Evolutionary conservation across 306 rosid species (phyloP).

Genomic region (Canavalia ensiformis): DNA sequence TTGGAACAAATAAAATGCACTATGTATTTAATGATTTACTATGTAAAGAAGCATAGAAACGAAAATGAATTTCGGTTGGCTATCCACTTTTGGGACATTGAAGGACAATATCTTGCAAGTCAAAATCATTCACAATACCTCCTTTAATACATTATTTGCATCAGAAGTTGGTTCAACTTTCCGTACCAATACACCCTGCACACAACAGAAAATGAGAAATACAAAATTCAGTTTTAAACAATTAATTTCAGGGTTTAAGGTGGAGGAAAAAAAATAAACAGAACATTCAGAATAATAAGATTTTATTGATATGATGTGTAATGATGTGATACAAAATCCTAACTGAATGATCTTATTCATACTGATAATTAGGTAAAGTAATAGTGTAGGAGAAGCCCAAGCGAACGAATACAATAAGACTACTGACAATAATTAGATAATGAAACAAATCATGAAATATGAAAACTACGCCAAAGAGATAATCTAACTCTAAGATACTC

Average conservation of each 20-base stretch:
- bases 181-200: constrained; percentile 94
- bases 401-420: not conserved
- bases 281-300: constrained; percentile 9
- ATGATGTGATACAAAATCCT: not conserved
- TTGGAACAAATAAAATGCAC: constrained; percentile 4
- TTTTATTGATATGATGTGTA: not conserved
- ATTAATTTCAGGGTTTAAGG: constrained; percentile 15
- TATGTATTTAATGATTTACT: constrained; percentile 23
- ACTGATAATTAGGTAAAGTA: not conserved
- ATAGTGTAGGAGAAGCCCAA: not conserved
- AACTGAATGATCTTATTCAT: not conserved
- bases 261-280: not conserved
- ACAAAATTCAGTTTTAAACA: constrained; percentile 31
- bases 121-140: constrained; percentile 63
- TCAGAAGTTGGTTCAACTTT: constrained; percentile 95
- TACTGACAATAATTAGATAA: not conserved
- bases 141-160: constrained; percentile 84
- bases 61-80: constrained; percentile 29
- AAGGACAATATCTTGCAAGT: constrained; percentile 39
- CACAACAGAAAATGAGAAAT: constrained; percentile 43
- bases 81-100: constrained; percentile 10
- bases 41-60: constrained; percentile 36
- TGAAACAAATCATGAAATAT: not conserved
- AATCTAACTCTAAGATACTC: not conserved
- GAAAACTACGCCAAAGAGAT: not conserved